These are phyloP conservation scores for Candida methanosorbosa DNA, from an alignment of 805 yeast species.

Conservation along the genomic window DNA sequence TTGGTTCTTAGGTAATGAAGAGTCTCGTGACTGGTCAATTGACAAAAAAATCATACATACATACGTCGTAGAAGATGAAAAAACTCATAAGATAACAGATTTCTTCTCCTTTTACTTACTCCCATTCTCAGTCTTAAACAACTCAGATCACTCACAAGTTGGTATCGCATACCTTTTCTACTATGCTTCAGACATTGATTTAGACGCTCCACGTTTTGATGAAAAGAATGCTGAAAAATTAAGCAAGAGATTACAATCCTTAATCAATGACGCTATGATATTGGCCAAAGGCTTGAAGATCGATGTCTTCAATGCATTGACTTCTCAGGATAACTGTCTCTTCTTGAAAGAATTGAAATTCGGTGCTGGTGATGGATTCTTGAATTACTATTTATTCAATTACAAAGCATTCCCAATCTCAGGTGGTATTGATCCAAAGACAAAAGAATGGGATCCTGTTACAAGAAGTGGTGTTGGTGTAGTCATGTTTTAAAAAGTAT, in stretches of 20 bases:
- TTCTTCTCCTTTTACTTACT: conserved; percentile 83
- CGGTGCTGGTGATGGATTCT: conserved; percentile 88
- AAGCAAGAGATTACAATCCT: conserved; percentile 47
- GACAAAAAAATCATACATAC: conserved; percentile 53
- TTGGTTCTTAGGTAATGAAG: conserved; percentile 60
- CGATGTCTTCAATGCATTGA: conserved; percentile 91
- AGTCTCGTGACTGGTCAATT: conserved; percentile 8
- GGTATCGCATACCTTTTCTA: conserved; percentile 87
- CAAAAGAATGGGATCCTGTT: conserved; percentile 42
- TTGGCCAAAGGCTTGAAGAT: conserved; percentile 55
- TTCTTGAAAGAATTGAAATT: conserved; percentile 79
- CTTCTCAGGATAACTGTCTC: conserved; percentile 81
- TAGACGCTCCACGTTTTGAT: conserved; percentile 28
- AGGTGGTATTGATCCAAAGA: conserved; percentile 65
- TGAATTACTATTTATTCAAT: conserved; percentile 88
- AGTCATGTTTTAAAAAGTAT: conserved; percentile 65
- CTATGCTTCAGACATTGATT: conserved; percentile 69
- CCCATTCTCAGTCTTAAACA: conserved; percentile 76
- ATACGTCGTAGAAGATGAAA: conserved; percentile 59
- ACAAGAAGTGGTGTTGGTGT: conserved; percentile 81
- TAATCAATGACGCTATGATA: conserved; percentile 70
- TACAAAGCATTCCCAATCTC: conserved; percentile 72
- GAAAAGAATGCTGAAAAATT: conserved; percentile 33
- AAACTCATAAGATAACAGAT: conserved; percentile 67
- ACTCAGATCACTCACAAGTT: conserved; percentile 52